phyloP scores from a whole-genome alignment of 768 basidiomycete genomes.

The Pleurotus ostreatus region DNA sequence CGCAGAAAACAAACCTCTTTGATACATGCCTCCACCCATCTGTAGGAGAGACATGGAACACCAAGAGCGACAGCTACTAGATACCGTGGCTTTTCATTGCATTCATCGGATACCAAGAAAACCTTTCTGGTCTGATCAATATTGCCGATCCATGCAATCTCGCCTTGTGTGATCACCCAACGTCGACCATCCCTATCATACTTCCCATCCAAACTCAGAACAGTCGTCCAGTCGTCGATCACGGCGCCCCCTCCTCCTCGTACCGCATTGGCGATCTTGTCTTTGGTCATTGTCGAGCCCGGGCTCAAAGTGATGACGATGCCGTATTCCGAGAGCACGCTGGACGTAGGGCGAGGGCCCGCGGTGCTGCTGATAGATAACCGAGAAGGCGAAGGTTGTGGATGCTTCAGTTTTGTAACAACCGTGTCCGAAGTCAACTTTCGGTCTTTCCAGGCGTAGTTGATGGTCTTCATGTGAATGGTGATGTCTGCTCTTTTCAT shows the following conservation, averaged over 20 bases:
- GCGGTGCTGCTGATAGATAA: constrained; percentile 34
- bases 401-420: constrained; percentile 34
- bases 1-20: constrained; percentile 22
- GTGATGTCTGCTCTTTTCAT: constrained; percentile 36
- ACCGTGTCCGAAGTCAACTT: constrained; percentile 37
- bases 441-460: constrained; percentile 52
- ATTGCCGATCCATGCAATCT: constrained; percentile 42
- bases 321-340: constrained; percentile 44
- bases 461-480: constrained; percentile 48
- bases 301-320: constrained; percentile 54
- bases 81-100: constrained; percentile 73
- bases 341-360: constrained; percentile 24
- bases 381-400: constrained; percentile 48
- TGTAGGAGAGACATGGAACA: constrained; percentile 69
- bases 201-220: constrained; percentile 55
- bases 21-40: constrained; percentile 47
- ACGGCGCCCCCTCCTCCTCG: constrained; percentile 52
- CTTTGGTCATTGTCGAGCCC: constrained; percentile 36
- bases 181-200: constrained; percentile 36
- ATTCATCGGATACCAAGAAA: constrained; percentile 65
- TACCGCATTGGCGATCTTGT: constrained; percentile 27
- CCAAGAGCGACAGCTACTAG: constrained; percentile 81
- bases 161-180: constrained; percentile 47
- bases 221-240: constrained; percentile 56
- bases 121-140: constrained; percentile 41